Base-by-base conservation (phyloP, 495 filamentous ascomycete genomes). In the Penicillium parvum region DNA sequence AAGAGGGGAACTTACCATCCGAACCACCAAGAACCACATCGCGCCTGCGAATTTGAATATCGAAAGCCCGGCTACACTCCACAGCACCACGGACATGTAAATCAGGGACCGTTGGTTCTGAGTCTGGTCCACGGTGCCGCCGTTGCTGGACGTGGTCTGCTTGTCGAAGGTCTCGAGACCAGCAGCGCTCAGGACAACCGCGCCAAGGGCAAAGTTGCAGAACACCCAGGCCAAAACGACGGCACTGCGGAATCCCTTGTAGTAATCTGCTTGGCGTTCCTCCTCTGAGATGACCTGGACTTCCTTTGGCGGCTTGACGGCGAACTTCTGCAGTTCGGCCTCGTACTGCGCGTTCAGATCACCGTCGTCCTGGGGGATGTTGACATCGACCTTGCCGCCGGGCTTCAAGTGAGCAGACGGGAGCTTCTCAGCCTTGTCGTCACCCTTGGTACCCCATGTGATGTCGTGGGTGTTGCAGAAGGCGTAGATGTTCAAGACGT, bases 401-500 rank as follows among this genome's bases (percentile, higher is more conserved):
- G 85, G 81, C 56, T 96, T 96, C 6, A 89, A 78, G 42, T 76
- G 86, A 37, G 86, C 90, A 4, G 78, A 83, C 9, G 83, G 82
- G 35, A 96, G 72, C 49, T 90, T 90, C 54, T 87, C 84, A 32
- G 86, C 70, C 58, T 89, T 92, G 73, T 92, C 88, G 53, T 95
- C 90, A 42, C 90, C 90, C 62, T 95, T 96, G 10, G 90, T 96
- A 59, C 90, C 90, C 90, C 90, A 96, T 8, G 89, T 92, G 43
- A 96, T 90, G 51, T 96, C 90, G 73, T 96, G 90, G 16, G 90
- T 95, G 63, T 96, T 96, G 64, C 90, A 96, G 74, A 96, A 96
- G 49, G 90, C 90, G 65, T 96, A 96, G 49, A 96, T 89, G 71
- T 96, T 95, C 52, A 96, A 81, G 40, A 95, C 88, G 64, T 95